Conservation (phyloP, 148 eudicot genomes). For the Vaccinium macrocarpon region DNA sequence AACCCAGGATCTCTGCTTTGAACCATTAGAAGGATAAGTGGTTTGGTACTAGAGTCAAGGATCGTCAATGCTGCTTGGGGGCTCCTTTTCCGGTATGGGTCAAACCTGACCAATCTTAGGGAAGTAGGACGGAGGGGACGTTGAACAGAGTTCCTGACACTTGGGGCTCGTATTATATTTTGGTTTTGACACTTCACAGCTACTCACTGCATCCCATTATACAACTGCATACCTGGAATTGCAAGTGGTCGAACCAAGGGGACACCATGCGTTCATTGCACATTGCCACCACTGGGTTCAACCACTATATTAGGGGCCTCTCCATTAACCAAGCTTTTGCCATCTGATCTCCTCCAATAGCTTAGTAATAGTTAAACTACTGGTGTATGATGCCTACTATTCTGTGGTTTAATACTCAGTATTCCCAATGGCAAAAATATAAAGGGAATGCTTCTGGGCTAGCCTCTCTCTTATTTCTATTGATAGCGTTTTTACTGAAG, state of each 20-base stretch:
- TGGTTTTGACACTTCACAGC: background rate
- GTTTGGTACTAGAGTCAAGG: background rate
- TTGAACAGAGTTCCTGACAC: background rate
- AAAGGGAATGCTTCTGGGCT: background rate
- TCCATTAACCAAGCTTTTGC: background rate
- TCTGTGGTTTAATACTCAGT: background rate
- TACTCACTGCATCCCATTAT: background rate
- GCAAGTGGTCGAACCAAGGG: background rate
- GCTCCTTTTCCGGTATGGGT: background rate
- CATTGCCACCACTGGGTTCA: background rate
- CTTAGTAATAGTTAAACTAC: background rate
- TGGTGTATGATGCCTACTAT: too few relatives aligned
- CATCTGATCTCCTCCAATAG: conserved; percentile 1
- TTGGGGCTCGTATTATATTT: background rate
- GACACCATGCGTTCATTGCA: background rate
- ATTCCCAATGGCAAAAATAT: background rate
- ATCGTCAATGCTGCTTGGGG: background rate
- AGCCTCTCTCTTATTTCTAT: background rate
- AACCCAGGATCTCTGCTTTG: background rate
- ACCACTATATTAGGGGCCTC: background rate
- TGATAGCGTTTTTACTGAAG: background rate
- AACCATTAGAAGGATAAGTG: conserved; percentile 2
- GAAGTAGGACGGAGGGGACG: background rate
- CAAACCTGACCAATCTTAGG: background rate
- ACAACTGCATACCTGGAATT: background rate